Evolutionary conservation across 2,329 filamentous ascomycete genomes (phyloP).

Genomic region (Ophiostoma novo-ulmi): DNA sequence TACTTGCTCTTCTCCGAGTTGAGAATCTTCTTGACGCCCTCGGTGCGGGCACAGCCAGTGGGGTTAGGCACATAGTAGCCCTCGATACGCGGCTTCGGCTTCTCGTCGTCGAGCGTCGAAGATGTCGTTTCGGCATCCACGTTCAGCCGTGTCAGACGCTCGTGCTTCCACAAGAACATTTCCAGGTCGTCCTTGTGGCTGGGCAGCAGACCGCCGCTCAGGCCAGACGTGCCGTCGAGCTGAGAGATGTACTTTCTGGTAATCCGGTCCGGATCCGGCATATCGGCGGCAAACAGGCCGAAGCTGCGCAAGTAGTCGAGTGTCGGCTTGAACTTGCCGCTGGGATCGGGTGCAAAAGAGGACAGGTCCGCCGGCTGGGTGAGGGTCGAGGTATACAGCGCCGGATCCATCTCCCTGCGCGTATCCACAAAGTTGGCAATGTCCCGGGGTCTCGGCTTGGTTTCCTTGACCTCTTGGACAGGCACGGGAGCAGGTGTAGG

Average conservation of each 20-base stretch:
- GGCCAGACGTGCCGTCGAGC: not conserved
- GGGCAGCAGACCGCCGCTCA: conserved; percentile 25
- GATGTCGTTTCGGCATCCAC: conserved; percentile 31
- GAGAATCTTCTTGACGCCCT: conserved; percentile 90
- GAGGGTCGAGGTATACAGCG: conserved; percentile 47
- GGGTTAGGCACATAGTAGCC: conserved; percentile 78
- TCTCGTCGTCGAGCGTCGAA: conserved; percentile 25
- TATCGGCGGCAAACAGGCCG: conserved; percentile 42
- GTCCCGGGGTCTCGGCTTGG: conserved; percentile 1
- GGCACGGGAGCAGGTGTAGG: not conserved
- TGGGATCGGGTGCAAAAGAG: not conserved
- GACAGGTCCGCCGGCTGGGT: conserved; percentile 45
- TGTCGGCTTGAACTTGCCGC: conserved; percentile 41
- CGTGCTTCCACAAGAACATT: conserved; percentile 54
- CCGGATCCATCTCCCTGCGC: conserved; percentile 27
- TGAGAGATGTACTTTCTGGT: conserved; percentile 41
- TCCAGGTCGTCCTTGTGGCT: conserved; percentile 45
- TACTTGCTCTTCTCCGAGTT: conserved; percentile 99
- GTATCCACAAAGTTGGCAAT: conserved; percentile 26
- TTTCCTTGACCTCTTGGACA: conserved; percentile 13
- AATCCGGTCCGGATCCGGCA: conserved; percentile 47
- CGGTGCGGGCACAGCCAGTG: conserved; percentile 82
- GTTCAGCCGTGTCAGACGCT: conserved; percentile 54
- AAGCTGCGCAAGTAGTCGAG: conserved; percentile 44
- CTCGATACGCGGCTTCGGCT: conserved; percentile 42